Evolutionary conservation across 2,329 filamentous ascomycete genomes (phyloP).

Genomic region (Chrysoporthe cubensis): DNA sequence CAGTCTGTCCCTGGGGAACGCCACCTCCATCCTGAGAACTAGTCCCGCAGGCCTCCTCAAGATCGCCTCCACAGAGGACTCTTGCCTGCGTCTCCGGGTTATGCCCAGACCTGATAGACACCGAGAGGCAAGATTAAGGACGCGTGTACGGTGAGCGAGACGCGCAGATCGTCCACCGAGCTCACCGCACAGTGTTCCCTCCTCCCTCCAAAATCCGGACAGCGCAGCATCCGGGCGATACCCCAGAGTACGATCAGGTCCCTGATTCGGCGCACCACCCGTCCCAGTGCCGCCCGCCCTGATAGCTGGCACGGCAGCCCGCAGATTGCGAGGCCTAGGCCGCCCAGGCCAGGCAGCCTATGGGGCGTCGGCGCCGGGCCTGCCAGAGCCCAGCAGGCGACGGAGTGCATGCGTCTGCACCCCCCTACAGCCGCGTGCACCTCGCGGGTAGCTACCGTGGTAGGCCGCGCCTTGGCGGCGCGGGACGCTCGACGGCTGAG

Average conservation of each 20-base stretch:
- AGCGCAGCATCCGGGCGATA: background rate
- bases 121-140: background rate
- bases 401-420: background rate
- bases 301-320: constrained; percentile 11
- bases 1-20: background rate
- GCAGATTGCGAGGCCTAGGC: constrained; percentile 1
- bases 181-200: background rate
- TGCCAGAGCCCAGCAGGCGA: background rate
- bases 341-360: background rate
- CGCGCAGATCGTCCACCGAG: background rate
- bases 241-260: background rate
- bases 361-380: background rate
- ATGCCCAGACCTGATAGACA: background rate
- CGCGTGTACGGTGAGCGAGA: background rate
- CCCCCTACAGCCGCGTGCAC: constrained; percentile 13
- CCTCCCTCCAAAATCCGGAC: background rate
- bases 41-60: background rate
- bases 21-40: background rate
- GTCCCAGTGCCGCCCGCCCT: background rate
- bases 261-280: background rate
- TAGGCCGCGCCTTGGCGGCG: background rate
- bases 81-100: background rate
- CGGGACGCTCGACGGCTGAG: constrained; percentile 1
- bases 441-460: constrained; percentile 13
- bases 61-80: background rate